Percentiles rank a stretch among this genome's conserved stretches.
These are phyloP conservation scores for Aspergillus cejpii DNA, from an alignment of 2,329 filamentous ascomycete genomes.

Conservation along the genomic window DNA sequence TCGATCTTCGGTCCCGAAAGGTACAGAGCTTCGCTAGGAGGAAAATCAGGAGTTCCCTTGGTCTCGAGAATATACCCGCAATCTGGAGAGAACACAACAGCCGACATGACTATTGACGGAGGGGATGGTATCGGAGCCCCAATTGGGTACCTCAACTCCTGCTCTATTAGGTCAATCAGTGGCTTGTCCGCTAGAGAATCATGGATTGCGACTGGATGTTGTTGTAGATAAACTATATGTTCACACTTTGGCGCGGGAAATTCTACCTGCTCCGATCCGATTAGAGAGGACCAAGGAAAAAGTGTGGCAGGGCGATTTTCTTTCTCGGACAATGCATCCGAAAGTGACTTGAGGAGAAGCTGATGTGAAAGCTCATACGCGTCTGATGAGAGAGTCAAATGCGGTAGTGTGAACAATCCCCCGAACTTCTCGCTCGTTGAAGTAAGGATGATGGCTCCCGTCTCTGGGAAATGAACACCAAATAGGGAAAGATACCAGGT, in stretches of 20 bases:
- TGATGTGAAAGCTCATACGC: slow-evolving; percentile 53
- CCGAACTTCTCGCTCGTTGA: slow-evolving; percentile 91
- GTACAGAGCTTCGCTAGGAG: slow-evolving; percentile 48
- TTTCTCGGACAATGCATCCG: slow-evolving; percentile 54
- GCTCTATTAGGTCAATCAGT: slow-evolving; percentile 49
- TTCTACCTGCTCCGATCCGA: slow-evolving; percentile 44
- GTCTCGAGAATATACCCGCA: slow-evolving; percentile 60
- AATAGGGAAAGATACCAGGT: slow-evolving; percentile 74
- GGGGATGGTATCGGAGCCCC: slow-evolving; percentile 49
- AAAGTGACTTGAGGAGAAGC: slow-evolving; percentile 67
- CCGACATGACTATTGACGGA: slow-evolving; percentile 52
- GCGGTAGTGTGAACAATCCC: slow-evolving; percentile 84
- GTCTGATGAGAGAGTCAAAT: slow-evolving; percentile 60
- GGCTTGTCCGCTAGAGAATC: slow-evolving; percentile 26
- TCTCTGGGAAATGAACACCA: slow-evolving; percentile 78
- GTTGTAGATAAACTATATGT: slow-evolving; percentile 76
- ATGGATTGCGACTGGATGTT: slow-evolving; percentile 37
- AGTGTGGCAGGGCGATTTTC: slow-evolving; percentile 53
- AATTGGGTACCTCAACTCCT: slow-evolving; percentile 54
- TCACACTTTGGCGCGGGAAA: slow-evolving; percentile 72
- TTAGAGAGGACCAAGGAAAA: slow-evolving; percentile 70
- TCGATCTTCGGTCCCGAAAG: slow-evolving; percentile 54
- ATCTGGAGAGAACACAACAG: slow-evolving; percentile 58
- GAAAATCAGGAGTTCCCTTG: slow-evolving; percentile 51
- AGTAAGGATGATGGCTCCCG: slow-evolving; percentile 71